Conservation (phyloP, 1,284 basidiomycete genomes). For the Sanghuangporus weigelae region DNA sequence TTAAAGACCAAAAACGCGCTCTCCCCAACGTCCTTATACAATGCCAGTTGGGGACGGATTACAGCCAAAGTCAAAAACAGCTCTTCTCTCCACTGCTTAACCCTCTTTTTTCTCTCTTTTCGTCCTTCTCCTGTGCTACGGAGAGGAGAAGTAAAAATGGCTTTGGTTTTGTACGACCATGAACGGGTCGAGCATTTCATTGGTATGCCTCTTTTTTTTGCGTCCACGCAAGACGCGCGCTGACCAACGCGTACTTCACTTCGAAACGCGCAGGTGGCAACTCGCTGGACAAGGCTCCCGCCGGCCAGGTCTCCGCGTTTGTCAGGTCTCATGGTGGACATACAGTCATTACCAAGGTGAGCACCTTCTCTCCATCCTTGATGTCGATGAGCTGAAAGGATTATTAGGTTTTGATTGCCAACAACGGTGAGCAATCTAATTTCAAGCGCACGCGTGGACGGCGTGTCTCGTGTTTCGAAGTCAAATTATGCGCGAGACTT, state of each 20-base stretch:
- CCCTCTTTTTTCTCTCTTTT: not conserved
- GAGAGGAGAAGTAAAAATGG: conserved; percentile 36
- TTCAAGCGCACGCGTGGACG: not conserved
- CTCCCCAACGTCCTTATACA: conserved; percentile 3
- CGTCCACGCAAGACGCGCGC: conserved; percentile 12
- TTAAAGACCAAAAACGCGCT: not conserved
- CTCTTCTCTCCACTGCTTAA: not conserved
- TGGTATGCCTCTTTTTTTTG: conserved; percentile 39
- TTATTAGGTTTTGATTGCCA: conserved; percentile 86
- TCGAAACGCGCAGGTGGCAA: conserved; percentile 77
- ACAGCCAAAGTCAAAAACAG: not conserved
- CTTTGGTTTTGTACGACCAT: conserved; percentile 63
- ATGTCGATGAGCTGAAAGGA: not conserved
- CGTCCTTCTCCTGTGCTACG: not conserved
- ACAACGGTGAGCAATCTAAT: conserved; percentile 66
- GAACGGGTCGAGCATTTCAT: conserved; percentile 83
- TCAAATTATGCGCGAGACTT: not conserved
- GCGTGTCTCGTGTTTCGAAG: not conserved
- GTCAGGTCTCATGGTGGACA: conserved; percentile 91
- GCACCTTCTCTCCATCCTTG: conserved; percentile 18
- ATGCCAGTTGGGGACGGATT: not conserved
- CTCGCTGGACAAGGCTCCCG: conserved; percentile 78
- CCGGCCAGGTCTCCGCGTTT: conserved; percentile 84
- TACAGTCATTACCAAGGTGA: conserved; percentile 97
- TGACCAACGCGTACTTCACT: conserved; percentile 20